Evolutionary conservation across 2,329 filamentous ascomycete species (phyloP).

Genomic region (Phialophora tarda): DNA sequence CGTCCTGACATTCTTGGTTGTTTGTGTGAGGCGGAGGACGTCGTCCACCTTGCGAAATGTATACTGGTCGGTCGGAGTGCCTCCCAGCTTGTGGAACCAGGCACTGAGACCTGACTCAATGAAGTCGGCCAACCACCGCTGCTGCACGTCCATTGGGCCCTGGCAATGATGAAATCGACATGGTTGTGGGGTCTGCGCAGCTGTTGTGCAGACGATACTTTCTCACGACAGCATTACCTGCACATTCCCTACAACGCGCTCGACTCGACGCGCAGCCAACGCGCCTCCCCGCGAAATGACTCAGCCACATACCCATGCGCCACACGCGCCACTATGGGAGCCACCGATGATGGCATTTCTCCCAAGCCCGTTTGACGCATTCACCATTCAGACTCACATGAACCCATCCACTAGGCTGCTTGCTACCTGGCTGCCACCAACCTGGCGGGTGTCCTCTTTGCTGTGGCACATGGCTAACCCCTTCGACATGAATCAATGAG

Average conservation of each 20-base stretch:
- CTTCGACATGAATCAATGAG: constrained; percentile 15
- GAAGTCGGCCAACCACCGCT: constrained; percentile 26
- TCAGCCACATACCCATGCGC: constrained; percentile 4
- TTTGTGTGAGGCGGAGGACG: constrained; percentile 1
- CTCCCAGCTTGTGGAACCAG: constrained; percentile 12
- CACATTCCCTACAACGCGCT: background rate
- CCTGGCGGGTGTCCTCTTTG: constrained; percentile 6
- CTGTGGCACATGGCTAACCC: background rate
- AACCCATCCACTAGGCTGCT: background rate
- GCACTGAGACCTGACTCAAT: constrained; percentile 13
- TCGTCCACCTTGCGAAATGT: constrained; percentile 4
- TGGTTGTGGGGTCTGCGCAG: background rate
- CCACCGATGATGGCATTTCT: background rate
- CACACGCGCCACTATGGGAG: background rate
- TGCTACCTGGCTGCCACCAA: background rate
- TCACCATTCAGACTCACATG: background rate
- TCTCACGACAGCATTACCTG: background rate
- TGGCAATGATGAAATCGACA: background rate
- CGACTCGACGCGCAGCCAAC: background rate
- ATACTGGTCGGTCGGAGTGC: constrained; percentile 3
- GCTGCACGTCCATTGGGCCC: constrained; percentile 17
- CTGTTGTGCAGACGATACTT: background rate
- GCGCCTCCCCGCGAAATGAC: background rate
- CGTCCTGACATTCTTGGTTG: background rate
- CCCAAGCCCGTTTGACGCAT: background rate